Conservation (phyloP, 1,284 basidiomycete genomes). For the Vanrija humicola region DNA sequence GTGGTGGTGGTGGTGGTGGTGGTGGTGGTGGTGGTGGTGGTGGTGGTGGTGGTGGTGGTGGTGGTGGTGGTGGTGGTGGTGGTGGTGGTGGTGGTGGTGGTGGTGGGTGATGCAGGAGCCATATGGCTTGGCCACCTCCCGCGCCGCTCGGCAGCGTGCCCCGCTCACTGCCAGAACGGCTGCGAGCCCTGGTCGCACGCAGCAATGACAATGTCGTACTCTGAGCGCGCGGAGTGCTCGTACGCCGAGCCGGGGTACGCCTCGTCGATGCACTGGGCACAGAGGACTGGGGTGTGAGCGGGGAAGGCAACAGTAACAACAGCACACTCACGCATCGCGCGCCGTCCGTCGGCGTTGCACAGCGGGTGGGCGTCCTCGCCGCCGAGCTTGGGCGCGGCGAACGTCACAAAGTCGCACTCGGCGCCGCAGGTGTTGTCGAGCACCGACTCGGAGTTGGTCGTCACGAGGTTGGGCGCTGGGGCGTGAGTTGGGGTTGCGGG, state of each 20-base stretch:
- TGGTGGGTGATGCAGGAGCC: too few relatives aligned
- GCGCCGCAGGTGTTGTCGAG: background rate
- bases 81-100: too few relatives aligned
- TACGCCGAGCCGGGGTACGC: background rate
- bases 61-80: too few relatives aligned
- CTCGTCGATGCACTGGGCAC: background rate
- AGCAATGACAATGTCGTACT: background rate
- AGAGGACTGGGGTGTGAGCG: background rate
- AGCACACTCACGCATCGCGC: background rate
- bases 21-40: too few relatives aligned
- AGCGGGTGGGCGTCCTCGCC: background rate
- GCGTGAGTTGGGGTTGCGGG: background rate
- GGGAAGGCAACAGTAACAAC: background rate
- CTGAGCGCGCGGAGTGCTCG: background rate
- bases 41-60: too few relatives aligned
- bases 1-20: too few relatives aligned
- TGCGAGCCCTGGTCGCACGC: background rate
- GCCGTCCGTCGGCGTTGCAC: background rate
- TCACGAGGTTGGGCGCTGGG: background rate
- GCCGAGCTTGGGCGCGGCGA: background rate
- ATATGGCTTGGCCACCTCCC: too few relatives aligned
- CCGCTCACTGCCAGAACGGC: background rate
- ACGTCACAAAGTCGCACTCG: background rate
- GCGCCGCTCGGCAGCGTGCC: background rate
- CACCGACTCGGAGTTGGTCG: background rate